These are phyloP conservation scores for Aspergillus cavernicola DNA, from an alignment of 495 filamentous ascomycete species.

Conservation along the genomic window DNA sequence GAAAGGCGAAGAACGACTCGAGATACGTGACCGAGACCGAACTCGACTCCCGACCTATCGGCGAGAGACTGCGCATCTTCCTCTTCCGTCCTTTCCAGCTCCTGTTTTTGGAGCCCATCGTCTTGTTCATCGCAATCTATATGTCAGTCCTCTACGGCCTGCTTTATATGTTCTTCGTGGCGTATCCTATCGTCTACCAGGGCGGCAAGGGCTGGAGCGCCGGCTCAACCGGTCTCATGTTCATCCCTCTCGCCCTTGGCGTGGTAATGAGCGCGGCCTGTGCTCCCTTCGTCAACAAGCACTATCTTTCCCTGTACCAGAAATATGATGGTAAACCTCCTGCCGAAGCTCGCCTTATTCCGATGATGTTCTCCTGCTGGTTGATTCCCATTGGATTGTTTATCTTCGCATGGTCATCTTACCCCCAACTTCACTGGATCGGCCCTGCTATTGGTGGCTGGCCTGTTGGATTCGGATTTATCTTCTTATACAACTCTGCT, in stretches of 20 bases:
- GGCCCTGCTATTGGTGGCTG: slow-evolving; percentile 70
- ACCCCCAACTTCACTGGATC: slow-evolving; percentile 60
- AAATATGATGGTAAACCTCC: slow-evolving; percentile 66
- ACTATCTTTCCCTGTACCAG: slow-evolving; percentile 60
- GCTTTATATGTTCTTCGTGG: slow-evolving; percentile 81
- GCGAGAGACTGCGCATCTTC: slow-evolving; percentile 61
- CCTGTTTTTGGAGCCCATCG: slow-evolving; percentile 74
- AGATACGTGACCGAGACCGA: slow-evolving; percentile 70
- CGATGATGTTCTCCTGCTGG: slow-evolving; percentile 86
- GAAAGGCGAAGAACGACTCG: slow-evolving; percentile 59
- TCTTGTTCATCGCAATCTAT: slow-evolving; percentile 71
- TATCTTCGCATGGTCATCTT: slow-evolving; percentile 83
- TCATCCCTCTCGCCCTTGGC: slow-evolving; percentile 69
- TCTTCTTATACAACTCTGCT: slow-evolving; percentile 80
- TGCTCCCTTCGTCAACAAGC: slow-evolving; percentile 68
- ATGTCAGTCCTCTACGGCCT: slow-evolving; percentile 77
- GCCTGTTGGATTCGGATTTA: slow-evolving; percentile 79
- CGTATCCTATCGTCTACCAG: slow-evolving; percentile 74
- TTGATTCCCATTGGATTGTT: slow-evolving; percentile 72
- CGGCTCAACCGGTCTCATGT: slow-evolving; percentile 74
- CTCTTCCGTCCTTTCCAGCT: slow-evolving; percentile 75
- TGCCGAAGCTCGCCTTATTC: slow-evolving; percentile 70
- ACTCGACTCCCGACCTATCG: slow-evolving; percentile 62
- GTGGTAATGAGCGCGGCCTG: slow-evolving; percentile 62
- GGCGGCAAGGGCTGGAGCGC: slow-evolving; percentile 69